A percentile compares a stretch with the other conserved stretches of the same genome.
Evolutionary conservation across 768 basidiomycete genomes (phyloP).

Genomic region (Boletus patriciae): DNA sequence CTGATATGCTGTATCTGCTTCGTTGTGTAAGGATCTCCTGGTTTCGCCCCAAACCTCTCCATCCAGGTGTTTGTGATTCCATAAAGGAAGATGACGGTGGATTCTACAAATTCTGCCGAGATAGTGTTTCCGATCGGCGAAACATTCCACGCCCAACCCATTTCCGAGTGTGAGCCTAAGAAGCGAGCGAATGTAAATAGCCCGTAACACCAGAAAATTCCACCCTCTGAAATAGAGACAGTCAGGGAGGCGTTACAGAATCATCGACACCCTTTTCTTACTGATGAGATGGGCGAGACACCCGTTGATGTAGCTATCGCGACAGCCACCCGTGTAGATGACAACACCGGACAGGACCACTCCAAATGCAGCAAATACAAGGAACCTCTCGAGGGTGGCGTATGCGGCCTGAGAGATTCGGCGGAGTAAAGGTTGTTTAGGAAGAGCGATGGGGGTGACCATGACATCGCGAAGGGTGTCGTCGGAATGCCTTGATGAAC

Average conservation of each 20-base stretch:
- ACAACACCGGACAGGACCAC: conserved; percentile 70
- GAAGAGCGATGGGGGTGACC: conserved; percentile 8
- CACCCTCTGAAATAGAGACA: conserved; percentile 58
- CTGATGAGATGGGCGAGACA: conserved; percentile 93
- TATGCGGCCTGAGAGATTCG: conserved; percentile 52
- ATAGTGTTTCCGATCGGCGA: conserved; percentile 50
- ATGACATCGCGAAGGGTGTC: conserved; percentile 54
- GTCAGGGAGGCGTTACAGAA: background rate
- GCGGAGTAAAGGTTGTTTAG: conserved; percentile 30
- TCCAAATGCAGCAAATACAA: conserved; percentile 72
- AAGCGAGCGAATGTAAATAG: conserved; percentile 91
- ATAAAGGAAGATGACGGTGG: conserved; percentile 80
- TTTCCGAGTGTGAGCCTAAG: conserved; percentile 80
- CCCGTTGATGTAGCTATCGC: conserved; percentile 72
- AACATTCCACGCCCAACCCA: conserved; percentile 96
- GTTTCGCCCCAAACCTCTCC: conserved; percentile 85
- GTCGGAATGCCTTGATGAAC: conserved; percentile 49
- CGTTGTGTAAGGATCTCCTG: conserved; percentile 83
- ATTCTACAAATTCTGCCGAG: conserved; percentile 79
- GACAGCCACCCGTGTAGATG: conserved; percentile 85
- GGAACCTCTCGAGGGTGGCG: conserved; percentile 54
- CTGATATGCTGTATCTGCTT: conserved; percentile 94
- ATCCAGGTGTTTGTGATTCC: conserved; percentile 94
- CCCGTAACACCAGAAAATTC: conserved; percentile 92
- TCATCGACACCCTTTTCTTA: conserved; percentile 35